Evolutionary conservation across 257 asterid species (phyloP).

Genomic region (Solanum verrucosum): DNA sequence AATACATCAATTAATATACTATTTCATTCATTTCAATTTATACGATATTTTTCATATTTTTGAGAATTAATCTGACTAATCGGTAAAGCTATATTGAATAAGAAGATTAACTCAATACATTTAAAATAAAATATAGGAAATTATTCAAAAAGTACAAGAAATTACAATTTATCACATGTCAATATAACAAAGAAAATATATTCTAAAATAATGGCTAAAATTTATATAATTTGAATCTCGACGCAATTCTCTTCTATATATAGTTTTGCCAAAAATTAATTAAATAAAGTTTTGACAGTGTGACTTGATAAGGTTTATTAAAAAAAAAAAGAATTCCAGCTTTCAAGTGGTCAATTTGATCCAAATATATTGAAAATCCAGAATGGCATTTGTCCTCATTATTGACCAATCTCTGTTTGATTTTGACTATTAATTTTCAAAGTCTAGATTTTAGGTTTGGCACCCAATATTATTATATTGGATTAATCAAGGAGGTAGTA

Average conservation of each 20-base stretch:
- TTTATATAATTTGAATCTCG: not conserved
- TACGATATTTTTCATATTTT: not conserved
- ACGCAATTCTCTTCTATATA: not conserved
- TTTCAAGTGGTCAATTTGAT: not conserved
- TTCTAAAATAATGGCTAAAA: not conserved
- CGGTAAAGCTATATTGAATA: not conserved
- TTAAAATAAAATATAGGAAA: not conserved
- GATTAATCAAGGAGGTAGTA: not conserved
- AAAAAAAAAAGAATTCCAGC: no score
- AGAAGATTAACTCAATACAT: not conserved
- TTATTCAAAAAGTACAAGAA: not conserved
- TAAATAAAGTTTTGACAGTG: not conserved
- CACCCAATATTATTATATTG: not conserved
- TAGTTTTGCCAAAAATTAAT: not conserved
- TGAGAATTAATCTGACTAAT: rapidly evolving
- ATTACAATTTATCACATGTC: not conserved
- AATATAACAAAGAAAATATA: not conserved
- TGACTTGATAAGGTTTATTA: not conserved
- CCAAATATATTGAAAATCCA: not conserved
- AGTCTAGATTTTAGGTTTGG: not conserved
- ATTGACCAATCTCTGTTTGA: not conserved
- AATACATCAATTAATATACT: not conserved
- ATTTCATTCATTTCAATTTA: not conserved
- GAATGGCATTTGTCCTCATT: not conserved
- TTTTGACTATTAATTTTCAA: not conserved